Percentiles rank a stretch among this genome's conserved stretches.
phyloP scores from a whole-genome alignment of 805 yeast genomes.

The Blastobotrys mokoenaii region DNA sequence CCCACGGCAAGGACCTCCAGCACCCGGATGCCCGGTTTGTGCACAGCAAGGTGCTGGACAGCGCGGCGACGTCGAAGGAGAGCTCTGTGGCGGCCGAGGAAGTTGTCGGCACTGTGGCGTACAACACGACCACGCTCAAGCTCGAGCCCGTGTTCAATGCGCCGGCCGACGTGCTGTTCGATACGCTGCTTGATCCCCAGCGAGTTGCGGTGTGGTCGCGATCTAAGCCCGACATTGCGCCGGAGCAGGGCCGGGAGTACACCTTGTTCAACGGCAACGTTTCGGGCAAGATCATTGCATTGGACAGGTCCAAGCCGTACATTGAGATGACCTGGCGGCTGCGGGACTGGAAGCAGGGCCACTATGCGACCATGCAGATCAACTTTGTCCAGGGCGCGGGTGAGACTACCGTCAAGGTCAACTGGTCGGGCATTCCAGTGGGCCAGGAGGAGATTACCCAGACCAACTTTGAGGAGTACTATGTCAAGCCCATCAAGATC shows the following conservation, averaged over 20 bases:
- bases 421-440: conserved; percentile 82
- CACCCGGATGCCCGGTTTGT: conserved; percentile 58
- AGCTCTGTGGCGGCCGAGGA: conserved; percentile 5
- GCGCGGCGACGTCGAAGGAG: conserved; percentile 1
- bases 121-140: conserved; percentile 74
- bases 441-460: conserved; percentile 90
- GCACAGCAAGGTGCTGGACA: conserved; percentile 5
- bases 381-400: conserved; percentile 67
- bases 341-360: conserved; percentile 80
- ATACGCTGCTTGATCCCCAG: conserved; percentile 65
- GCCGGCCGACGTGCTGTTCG: conserved; percentile 75
- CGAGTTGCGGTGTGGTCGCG: conserved; percentile 90
- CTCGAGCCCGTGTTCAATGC: conserved; percentile 78
- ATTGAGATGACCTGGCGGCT: conserved; percentile 82
- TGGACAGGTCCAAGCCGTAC: conserved; percentile 43
- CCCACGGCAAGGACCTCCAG: conserved; percentile 83
- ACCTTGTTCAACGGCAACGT: conserved; percentile 83
- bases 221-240: conserved; percentile 50
- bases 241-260: conserved; percentile 50
- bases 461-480: conserved; percentile 80
- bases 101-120: conserved; percentile 36
- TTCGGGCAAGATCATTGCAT: conserved; percentile 54
- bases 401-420: conserved; percentile 73
- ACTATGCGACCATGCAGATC: conserved; percentile 61
- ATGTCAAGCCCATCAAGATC: conserved; percentile 78